Conservation (phyloP, 495 filamentous ascomycete species). For the Penicillium malachiteum region DNA sequence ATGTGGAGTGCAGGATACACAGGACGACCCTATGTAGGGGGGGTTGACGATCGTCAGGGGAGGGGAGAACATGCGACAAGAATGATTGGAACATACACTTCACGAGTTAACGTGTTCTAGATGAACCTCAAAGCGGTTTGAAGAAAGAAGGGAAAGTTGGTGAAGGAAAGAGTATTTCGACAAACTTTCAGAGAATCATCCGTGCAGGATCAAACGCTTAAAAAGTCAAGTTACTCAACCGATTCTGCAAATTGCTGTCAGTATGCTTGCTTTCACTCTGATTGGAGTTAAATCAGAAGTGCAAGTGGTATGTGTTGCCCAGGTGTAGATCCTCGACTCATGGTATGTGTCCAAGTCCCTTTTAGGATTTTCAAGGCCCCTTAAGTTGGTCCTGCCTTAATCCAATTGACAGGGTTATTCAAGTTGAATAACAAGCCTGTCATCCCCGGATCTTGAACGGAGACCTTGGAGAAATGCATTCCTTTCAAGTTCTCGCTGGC, state of each 20-base stretch:
- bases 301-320: slow-evolving; percentile 27
- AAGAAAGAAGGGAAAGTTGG: slow-evolving; percentile 11
- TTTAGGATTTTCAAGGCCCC: slow-evolving; percentile 20
- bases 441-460: slow-evolving; percentile 1
- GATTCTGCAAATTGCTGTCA: slow-evolving; percentile 4
- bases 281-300: slow-evolving; percentile 3
- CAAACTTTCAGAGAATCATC: slow-evolving; percentile 20
- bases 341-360: slow-evolving; percentile 16
- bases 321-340: slow-evolving; percentile 15
- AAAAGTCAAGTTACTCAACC: slow-evolving; percentile 6
- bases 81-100: slow-evolving; percentile 40
- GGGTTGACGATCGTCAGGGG: slow-evolving; percentile 44
- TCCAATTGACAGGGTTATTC: slow-evolving; percentile 5
- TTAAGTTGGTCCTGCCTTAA: slow-evolving; percentile 9
- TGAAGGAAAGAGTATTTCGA: slow-evolving; percentile 5
- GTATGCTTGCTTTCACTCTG: neutral
- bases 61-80: slow-evolving; percentile 30
- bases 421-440: slow-evolving; percentile 14
- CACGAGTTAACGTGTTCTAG: slow-evolving; percentile 32
- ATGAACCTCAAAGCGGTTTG: slow-evolving; percentile 21
- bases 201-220: slow-evolving; percentile 11
- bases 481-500: neutral
- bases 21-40: slow-evolving; percentile 47
- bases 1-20: slow-evolving; percentile 57
- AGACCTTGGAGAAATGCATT: slow-evolving; percentile 16